Base-by-base conservation (phyloP, 306 rosid species). In the Castanea mollissima region DNA sequence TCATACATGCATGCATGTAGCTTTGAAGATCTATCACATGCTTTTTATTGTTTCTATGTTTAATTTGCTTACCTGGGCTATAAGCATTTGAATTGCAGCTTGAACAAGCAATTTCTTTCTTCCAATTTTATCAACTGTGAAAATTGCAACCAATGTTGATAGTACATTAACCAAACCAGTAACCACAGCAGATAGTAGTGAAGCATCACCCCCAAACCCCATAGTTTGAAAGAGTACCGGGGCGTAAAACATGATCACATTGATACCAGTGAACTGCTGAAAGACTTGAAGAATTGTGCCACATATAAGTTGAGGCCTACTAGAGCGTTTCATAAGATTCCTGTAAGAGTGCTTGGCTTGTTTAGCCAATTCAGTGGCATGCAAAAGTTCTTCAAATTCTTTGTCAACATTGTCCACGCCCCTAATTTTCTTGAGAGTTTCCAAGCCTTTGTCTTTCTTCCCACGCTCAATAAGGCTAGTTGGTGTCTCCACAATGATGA, bases 201-300 rank as follows among this genome's bases (percentile, higher is more conserved):
- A 64, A 0, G 85, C 83, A 1, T 80, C 73, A 46, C 67, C 20
- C 0, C 73, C 85, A 60, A 85, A 78, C 2, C 88, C 85, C 71
- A 85, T 78, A 0, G 88, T 85, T 25, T 85, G 85, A 15, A 85
- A 85, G 23, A 81, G 70, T 0, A 78, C 83, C 5, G 88, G 88
- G 1, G 85, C 85, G 34, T 85, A 85, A 52, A 85, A 85, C 81
- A 81, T 81, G 55, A 85, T 74, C 11, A 85, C 83, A 35, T 85
- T 85, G 55, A 85, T 85, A 6, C 88, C 88, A 0, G 88, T 85
- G 11, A 85, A 46, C n/a, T 85, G 88, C 58, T 85, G 88, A 59
- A 81, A 81, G 6, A 78, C 14, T 5, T 81, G 88, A 55, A 81
- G 32, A 8, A 78, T 4, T 0, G 75, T 31, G 18, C 68, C 68